Evolutionary conservation across 1,284 basidiomycete genomes (phyloP).

Genomic region (Cryptococcus floricola): DNA sequence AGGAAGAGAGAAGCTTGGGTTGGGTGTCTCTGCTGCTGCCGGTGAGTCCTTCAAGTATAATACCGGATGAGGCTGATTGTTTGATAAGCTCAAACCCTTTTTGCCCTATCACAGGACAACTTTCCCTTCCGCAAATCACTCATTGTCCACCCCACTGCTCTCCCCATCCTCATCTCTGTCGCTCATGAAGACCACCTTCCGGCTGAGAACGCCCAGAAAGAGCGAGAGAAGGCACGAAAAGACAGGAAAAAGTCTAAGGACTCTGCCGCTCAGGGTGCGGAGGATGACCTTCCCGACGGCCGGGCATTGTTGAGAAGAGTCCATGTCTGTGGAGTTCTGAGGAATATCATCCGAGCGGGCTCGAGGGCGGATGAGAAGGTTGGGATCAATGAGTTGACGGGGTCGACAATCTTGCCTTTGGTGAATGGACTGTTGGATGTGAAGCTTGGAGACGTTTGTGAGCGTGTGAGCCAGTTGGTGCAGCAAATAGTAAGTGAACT

Average conservation of each 20-base stretch:
- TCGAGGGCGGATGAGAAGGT: conserved; percentile 63
- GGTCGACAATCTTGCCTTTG: conserved; percentile 67
- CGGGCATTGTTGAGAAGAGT: conserved; percentile 57
- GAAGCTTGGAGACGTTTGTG: conserved; percentile 58
- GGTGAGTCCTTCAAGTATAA: conserved; percentile 52
- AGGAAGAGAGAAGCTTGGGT: conserved; percentile 62
- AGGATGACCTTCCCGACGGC: conserved; percentile 39
- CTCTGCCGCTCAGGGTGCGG: conserved; percentile 11
- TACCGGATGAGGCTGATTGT: not conserved
- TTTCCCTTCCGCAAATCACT: conserved; percentile 62
- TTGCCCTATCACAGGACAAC: conserved; percentile 86
- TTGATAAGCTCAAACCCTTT: conserved; percentile 73
- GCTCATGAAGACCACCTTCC: conserved; percentile 51
- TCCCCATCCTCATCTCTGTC: conserved; percentile 68
- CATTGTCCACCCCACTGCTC: conserved; percentile 60
- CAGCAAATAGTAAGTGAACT: conserved; percentile 54
- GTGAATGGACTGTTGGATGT: conserved; percentile 66
- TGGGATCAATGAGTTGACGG: conserved; percentile 43
- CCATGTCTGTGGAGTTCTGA: conserved; percentile 68
- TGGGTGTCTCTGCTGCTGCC: conserved; percentile 69
- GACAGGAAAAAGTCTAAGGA: conserved; percentile 28
- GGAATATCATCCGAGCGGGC: conserved; percentile 64
- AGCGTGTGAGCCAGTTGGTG: conserved; percentile 58
- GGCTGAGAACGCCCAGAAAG: conserved; percentile 43
- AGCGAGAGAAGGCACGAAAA: conserved; percentile 53